Conservation (phyloP, 768 basidiomycete genomes). For the Dioszegia aurantiaca region DNA sequence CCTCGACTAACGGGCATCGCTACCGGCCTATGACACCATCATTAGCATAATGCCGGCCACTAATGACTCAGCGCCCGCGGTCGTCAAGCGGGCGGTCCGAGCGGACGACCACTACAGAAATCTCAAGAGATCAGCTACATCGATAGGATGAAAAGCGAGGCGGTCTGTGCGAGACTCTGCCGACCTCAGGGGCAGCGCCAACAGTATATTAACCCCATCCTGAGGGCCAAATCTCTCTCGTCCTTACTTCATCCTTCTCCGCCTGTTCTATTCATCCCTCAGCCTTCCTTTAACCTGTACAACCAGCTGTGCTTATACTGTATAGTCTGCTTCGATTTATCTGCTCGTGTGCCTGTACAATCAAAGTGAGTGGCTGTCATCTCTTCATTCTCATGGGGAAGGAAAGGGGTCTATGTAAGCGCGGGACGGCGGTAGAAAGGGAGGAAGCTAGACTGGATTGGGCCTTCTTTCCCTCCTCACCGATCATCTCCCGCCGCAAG, state of each 20-base stretch:
- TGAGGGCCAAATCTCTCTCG: neutral
- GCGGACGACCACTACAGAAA: neutral
- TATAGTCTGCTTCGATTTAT: slow-evolving; percentile 10
- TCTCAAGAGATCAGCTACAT: neutral
- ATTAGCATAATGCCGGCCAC: no score
- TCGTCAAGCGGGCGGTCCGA: neutral
- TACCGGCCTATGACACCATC: no score
- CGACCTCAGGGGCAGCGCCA: neutral
- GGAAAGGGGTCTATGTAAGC: neutral
- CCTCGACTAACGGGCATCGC: no score
- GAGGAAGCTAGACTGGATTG: no score
- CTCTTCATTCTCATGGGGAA: neutral
- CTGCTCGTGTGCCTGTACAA: neutral
- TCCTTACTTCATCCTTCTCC: slow-evolving; percentile 15
- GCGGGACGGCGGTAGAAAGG: no score
- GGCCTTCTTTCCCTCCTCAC: no score
- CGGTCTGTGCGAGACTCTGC: neutral
- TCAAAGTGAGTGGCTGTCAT: slow-evolving; percentile 1
- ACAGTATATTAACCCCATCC: neutral
- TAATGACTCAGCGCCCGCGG: no score
- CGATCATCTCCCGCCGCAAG: no score
- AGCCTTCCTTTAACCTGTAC: slow-evolving; percentile 1
- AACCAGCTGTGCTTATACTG: slow-evolving; percentile 6
- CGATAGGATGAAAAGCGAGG: no score
- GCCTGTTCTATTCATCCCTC: neutral